phyloP scores from a whole-genome alignment of 2,329 filamentous ascomycete species.

The Botrytis tulipae region DNA sequence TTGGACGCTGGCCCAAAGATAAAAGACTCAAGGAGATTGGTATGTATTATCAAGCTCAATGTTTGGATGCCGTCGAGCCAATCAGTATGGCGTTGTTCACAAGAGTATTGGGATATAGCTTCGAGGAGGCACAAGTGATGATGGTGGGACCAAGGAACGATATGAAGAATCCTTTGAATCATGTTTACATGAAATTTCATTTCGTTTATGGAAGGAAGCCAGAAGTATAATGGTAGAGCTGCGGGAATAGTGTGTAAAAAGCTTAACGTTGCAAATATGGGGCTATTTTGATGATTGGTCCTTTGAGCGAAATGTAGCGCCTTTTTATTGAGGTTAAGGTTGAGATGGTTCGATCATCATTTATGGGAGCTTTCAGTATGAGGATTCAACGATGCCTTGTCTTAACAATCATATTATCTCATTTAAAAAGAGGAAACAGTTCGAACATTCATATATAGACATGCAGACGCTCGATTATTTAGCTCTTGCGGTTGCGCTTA shows the following conservation, averaged over 20 bases:
- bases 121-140: conserved; percentile 48
- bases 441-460: background rate
- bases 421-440: background rate
- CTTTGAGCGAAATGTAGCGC: background rate
- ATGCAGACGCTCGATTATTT: background rate
- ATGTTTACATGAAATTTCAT: conserved; percentile 55
- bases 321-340: background rate
- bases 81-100: conserved; percentile 41
- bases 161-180: conserved; percentile 42
- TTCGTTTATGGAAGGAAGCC: conserved; percentile 42
- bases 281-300: background rate
- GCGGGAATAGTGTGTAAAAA: background rate
- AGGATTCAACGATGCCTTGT: background rate
- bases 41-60: conserved; percentile 20
- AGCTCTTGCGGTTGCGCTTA: background rate
- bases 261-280: background rate
- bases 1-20: conserved; percentile 51
- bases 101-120: conserved; percentile 48
- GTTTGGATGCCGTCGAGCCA: conserved; percentile 19
- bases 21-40: conserved; percentile 22
- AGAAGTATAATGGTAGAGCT: background rate
- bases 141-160: conserved; percentile 48
- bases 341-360: background rate
- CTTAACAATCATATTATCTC: background rate
- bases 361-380: background rate